phyloP scores from a whole-genome alignment of 257 asterid genomes.

The Orobanche coerulescens region DNA sequence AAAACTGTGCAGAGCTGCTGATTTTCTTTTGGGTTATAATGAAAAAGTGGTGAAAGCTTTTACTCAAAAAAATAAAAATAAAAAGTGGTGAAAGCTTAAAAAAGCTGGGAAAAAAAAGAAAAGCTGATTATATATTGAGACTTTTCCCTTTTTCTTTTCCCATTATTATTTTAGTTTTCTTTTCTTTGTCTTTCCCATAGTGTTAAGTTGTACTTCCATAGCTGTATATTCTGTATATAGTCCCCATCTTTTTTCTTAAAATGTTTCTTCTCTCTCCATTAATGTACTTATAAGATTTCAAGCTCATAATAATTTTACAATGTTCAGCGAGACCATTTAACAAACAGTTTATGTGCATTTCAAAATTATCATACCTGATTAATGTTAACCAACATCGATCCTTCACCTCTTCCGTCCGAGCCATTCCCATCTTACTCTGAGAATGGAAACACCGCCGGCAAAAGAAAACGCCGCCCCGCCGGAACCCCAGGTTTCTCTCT shows the following conservation, averaged over 20 bases:
- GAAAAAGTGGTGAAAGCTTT: conserved; percentile 24
- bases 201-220: conserved; percentile 1
- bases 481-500: conserved; percentile 69
- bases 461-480: conserved; percentile 76
- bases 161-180: conserved; percentile 8
- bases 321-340: neutral
- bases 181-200: conserved; percentile 19
- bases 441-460: conserved; percentile 31
- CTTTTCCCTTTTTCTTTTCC: conserved; percentile 12
- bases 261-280: neutral
- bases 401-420: conserved; percentile 39
- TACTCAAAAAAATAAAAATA: too few relatives aligned
- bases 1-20: conserved; percentile 9
- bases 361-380: neutral
- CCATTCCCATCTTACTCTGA: conserved; percentile 44
- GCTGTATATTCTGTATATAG: conserved; percentile 21
- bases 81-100: conserved; percentile 26
- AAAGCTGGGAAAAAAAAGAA: conserved; percentile 23
- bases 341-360: conserved; percentile 1
- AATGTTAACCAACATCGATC: conserved; percentile 34
- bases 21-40: conserved; percentile 4
- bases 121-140: conserved; percentile 28
- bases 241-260: conserved; percentile 9
- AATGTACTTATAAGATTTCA: neutral
- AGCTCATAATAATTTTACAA: neutral